Percentiles rank a stretch among this genome's conserved stretches.
Conservation (phyloP, 2,329 filamentous ascomycete genomes). For the Chalaropsis ovoidea region DNA sequence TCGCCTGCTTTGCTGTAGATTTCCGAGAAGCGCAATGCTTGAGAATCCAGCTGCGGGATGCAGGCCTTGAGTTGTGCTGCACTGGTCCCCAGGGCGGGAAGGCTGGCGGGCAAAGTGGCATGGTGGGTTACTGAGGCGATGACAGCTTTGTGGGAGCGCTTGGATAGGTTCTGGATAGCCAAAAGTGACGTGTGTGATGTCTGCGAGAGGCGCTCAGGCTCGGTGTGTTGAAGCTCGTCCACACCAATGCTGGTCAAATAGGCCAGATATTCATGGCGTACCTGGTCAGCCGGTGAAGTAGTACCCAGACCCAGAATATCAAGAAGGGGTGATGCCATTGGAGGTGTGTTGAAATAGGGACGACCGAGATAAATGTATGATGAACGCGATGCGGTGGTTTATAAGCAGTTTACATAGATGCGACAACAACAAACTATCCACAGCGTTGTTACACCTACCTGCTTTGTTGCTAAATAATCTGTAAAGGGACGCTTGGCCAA, state of each 20-base stretch:
- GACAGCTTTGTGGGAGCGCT: slow-evolving; percentile 75
- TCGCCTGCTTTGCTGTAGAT: slow-evolving; percentile 58
- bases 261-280: slow-evolving; percentile 60
- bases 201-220: slow-evolving; percentile 71
- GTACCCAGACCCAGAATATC: slow-evolving; percentile 32
- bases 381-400: background rate
- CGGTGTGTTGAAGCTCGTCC: slow-evolving; percentile 58
- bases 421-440: too few relatives aligned
- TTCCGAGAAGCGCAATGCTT: slow-evolving; percentile 68
- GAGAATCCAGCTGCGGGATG: slow-evolving; percentile 68
- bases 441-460: too few relatives aligned
- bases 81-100: slow-evolving; percentile 60
- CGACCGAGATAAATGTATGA: background rate
- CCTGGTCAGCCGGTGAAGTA: slow-evolving; percentile 37
- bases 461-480: too few relatives aligned
- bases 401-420: background rate
- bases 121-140: slow-evolving; percentile 73
- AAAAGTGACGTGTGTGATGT: slow-evolving; percentile 69
- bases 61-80: slow-evolving; percentile 57
- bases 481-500: too few relatives aligned
- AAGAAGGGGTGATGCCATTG: slow-evolving; percentile 34
- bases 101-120: slow-evolving; percentile 56
- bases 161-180: slow-evolving; percentile 77
- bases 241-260: slow-evolving; percentile 68
- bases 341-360: background rate